Base-by-base conservation (phyloP, 2,329 filamentous ascomycete species). In the Sporothrix variecibatus region DNA sequence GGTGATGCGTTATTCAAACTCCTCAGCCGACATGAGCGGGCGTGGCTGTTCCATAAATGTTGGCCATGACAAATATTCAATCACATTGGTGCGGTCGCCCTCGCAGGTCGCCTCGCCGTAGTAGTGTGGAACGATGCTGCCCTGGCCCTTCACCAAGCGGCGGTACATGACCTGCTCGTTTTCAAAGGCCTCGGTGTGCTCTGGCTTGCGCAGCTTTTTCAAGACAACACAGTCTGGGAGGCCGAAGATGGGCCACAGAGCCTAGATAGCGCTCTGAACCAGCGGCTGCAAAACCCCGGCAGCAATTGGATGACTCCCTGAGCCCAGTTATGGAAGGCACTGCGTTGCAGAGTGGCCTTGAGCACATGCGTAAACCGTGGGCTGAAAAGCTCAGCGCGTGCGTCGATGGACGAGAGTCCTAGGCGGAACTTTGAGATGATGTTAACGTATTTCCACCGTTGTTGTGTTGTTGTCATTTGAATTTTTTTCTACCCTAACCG, bases 21-120 rank as follows among this genome's bases (percentile, higher is more conserved):
- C 23, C 12, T 60, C 56, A 5, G 56, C 56, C 12, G 56, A 60
- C 23, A 60, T 60, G 9, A n/a, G 56, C 7, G 56, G 56, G 20
- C 11, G 56, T 23, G 56, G 56, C 84, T 60, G 56, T 8, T 12
- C 56, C 26, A 15, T 31, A n/a, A 60, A n/a, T 8, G 56, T 60
- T 23, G 56, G 56, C 56, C 56, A 65, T 15, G 31, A 28, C 31
- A 65, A 9, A 28, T 65, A 65, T 40, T 65, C 60, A n/a, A 65
- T 65, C 4, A 40, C 38, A 28, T 65, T 65, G 31, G 56, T 60
- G 26, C 56, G 56, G 56, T 60, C 56, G 56, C 56, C 56, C 7
- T 60, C 56, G 23, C 56, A 28, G 56, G 11, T 9, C 9, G 9
- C 56, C 23, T 60, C 56, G 23, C 56, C 56, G 26, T 60, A 60